These are phyloP conservation scores for Hygrocybe punicea DNA, from an alignment of 768 basidiomycete genomes.

Conservation along the genomic window DNA sequence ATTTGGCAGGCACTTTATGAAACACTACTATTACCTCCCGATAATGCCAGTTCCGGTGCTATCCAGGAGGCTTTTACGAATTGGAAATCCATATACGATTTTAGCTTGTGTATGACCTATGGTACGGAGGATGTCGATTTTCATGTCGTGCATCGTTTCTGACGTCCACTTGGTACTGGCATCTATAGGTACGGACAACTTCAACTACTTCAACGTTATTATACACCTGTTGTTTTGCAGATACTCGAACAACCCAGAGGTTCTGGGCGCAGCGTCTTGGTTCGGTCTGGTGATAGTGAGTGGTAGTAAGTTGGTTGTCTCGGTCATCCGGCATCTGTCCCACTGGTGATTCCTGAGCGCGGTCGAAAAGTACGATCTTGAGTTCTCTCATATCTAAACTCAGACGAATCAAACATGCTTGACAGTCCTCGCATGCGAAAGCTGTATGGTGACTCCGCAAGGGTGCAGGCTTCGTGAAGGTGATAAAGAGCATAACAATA, in stretches of 20 bases:
- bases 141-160: neutral
- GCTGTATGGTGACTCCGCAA: constrained; percentile 93
- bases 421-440: constrained; percentile 96
- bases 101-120: constrained; percentile 94
- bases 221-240: constrained; percentile 35
- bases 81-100: constrained; percentile 91
- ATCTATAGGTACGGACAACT: constrained; percentile 73
- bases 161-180: constrained; percentile 53
- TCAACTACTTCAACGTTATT: constrained; percentile 1
- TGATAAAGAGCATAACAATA: constrained; percentile 89
- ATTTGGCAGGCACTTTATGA: constrained; percentile 87
- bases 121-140: constrained; percentile 49
- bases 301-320: constrained; percentile 85
- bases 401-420: constrained; percentile 2
- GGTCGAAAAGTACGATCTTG: constrained; percentile 76
- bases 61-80: constrained; percentile 92
- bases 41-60: constrained; percentile 69
- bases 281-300: constrained; percentile 91
- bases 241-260: constrained; percentile 92
- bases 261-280: constrained; percentile 94
- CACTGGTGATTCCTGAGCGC: constrained; percentile 95
- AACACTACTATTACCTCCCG: constrained; percentile 86
- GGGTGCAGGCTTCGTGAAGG: constrained; percentile 96
- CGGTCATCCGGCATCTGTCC: constrained; percentile 75
- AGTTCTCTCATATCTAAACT: constrained; percentile 4